Base-by-base conservation (phyloP, 768 basidiomycete species). In the Panaeolus papilionaceus region DNA sequence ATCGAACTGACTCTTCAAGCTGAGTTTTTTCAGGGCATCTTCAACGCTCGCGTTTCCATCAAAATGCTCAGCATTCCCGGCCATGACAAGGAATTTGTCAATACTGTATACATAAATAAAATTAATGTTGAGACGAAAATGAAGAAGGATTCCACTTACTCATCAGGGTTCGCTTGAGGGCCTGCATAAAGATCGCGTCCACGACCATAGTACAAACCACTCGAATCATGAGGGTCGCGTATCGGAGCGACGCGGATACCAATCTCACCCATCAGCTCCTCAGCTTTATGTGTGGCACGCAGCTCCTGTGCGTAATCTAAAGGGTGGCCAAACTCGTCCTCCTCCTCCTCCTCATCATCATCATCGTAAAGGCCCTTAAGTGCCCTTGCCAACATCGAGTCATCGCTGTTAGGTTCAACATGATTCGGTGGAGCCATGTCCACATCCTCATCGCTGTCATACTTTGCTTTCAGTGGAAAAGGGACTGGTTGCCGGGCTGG, bases 11-110 rank as follows among this genome's bases (percentile, higher is more conserved):
- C 70, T 74, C n/a, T 75, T 71, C 40, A 94, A 75, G 0, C 84
- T 84, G 23, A 94, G 82, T 65, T 81, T 81, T 45, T 80, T 71
- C 0, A 91, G 79, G 0, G 89, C 89, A 23, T 84, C 80, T 18
- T 88, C 87, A 14, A 94, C 83, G 33, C 79, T 87, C 1, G 79
- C 85, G 70, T 89, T 88, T 2, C 83, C 84, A 69, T 89, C 87
- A 71, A 90, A 90, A 18, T 77, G 77, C 70, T 86, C 86, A 0
- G 86, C 80, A 72, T 89, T 89, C 1, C 87, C 86, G 28, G 88
- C 88, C 62, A 81, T 77, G 12, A 84, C 69, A 9, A 89, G 66
- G 71, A 89, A 90, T 65, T 84, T 80, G 54, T 85, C 80, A 63
- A 89, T 84, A 67, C 88, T 88, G 51, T 26, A 68, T 64, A 62